Base-by-base conservation (phyloP, 345 rosid species). In the Syzygium aqueum region DNA sequence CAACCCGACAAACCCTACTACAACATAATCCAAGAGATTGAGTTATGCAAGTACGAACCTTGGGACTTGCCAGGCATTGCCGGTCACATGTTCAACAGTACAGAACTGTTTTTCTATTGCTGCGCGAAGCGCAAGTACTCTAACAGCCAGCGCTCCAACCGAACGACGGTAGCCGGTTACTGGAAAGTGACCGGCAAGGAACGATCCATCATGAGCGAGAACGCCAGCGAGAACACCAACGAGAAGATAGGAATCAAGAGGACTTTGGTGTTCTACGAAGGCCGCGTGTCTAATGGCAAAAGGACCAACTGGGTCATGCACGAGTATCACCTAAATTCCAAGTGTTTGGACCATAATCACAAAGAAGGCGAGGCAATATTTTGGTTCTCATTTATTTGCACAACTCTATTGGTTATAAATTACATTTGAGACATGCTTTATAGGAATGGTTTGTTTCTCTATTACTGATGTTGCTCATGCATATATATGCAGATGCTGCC, bases 181-280 rank as follows among this genome's bases (percentile, higher is more conserved):
- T 95, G 96, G 96, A 95, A 95, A 86, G 89, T 85, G 49, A 94
- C 96, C 0, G 92, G 96, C 7, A 50, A 56, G 21, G 86, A 88
- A 33, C 89, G 91, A n/a, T 5, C 3, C 0, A 80, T 94, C 87
- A 88, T 10, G 23, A 63, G 56, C 4, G n/a, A n/a, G n/a, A n/a
- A n/a, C n/a, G n/a, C n/a, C n/a, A n/a, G n/a, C n/a, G n/a, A n/a
- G n/a, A 86, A 85, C 4, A 87, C 84, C 7, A 53, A 56, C 7
- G 43, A 77, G 3, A 53, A 16, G 7, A 91, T 94, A 25, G 94
- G 97, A 37, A 85, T 54, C 30, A 94, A 88, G 88, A 92, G 80
- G 88, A 87, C 90, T 80, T 65, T 94, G 83, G 89, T 91, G 85
- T 94, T 93, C 87, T 61, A 92, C 13, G 19, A 5, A 5, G 86